These are phyloP conservation scores for Rehmannia glutinosa DNA, from an alignment of 257 asterid genomes.

Conservation along the genomic window DNA sequence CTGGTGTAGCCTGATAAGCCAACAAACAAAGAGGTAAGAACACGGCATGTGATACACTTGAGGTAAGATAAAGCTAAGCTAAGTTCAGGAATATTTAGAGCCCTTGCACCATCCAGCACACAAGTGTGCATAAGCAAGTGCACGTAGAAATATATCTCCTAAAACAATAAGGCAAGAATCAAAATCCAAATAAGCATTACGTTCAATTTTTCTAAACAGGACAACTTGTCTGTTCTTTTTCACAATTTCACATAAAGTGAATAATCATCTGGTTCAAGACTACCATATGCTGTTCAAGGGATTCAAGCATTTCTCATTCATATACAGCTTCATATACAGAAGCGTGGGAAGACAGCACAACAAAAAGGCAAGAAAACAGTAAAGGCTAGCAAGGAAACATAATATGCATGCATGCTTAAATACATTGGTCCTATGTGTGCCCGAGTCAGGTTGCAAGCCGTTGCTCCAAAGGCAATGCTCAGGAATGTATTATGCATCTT, in stretches of 20 bases:
- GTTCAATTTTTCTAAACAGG: no score
- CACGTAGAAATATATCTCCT: neutral
- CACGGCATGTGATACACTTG: neutral
- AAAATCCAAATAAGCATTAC: neutral
- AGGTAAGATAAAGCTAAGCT: neutral
- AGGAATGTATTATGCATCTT: neutral
- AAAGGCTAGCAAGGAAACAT: neutral
- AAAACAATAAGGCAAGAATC: conserved; percentile 8
- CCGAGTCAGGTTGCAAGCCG: neutral
- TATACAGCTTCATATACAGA: neutral
- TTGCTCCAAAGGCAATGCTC: neutral
- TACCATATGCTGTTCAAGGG: neutral
- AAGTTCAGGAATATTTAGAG: neutral
- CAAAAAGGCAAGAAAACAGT: neutral
- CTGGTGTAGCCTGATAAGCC: conserved; percentile 87
- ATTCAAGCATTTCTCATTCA: neutral
- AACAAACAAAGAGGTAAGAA: conserved; percentile 22
- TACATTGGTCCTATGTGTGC: neutral
- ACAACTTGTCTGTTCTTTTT: neutral
- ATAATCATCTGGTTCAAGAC: neutral
- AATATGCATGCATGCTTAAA: neutral
- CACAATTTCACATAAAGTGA: neutral
- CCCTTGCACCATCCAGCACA: conserved; percentile 3
- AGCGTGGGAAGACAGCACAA: neutral
- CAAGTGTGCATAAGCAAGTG: neutral